Evolutionary conservation across 345 rosid species (phyloP).

Genomic region (Alliaria petiolata): DNA sequence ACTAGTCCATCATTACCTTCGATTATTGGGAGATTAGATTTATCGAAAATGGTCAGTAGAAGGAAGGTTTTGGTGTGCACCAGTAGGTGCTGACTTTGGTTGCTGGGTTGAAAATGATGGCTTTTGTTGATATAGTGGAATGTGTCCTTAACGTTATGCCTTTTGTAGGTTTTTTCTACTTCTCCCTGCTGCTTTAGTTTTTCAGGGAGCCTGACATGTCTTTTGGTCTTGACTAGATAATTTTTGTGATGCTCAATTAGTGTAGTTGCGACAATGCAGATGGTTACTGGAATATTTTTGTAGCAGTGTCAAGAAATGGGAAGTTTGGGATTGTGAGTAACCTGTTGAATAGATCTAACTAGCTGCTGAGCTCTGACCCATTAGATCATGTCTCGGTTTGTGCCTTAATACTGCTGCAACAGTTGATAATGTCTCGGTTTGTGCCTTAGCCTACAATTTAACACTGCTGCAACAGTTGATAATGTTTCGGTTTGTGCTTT

Average conservation of each 20-base stretch:
- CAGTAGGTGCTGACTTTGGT: not conserved
- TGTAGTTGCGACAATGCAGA: not conserved
- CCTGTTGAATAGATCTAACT: not conserved
- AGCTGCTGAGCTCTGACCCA: not conserved
- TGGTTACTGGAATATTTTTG: not conserved
- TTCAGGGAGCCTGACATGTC: not conserved
- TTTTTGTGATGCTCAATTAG: not conserved
- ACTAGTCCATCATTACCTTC: not conserved
- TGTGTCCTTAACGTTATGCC: not conserved
- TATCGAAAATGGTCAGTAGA: not conserved
- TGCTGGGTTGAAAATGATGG: not conserved
- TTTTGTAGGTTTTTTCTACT: not conserved
- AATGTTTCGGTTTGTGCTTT: not conserved
- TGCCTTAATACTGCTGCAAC: too few relatives aligned
- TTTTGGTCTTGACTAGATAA: constrained; percentile 6
- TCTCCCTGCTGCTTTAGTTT: not conserved
- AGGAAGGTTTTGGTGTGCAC: not conserved
- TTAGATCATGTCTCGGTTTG: not conserved
- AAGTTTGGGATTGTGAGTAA: not conserved
- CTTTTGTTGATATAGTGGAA: not conserved
- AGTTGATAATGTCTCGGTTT: not conserved
- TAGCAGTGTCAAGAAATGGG: not conserved
- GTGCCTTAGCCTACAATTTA: not conserved
- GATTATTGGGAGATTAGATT: not conserved
- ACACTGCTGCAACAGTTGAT: not conserved